Evolutionary conservation across 371 early-diverging fungal species (phyloP), one percentile per base, ranked within the genome.

Genomic region (Modicella reniformis): DNA sequence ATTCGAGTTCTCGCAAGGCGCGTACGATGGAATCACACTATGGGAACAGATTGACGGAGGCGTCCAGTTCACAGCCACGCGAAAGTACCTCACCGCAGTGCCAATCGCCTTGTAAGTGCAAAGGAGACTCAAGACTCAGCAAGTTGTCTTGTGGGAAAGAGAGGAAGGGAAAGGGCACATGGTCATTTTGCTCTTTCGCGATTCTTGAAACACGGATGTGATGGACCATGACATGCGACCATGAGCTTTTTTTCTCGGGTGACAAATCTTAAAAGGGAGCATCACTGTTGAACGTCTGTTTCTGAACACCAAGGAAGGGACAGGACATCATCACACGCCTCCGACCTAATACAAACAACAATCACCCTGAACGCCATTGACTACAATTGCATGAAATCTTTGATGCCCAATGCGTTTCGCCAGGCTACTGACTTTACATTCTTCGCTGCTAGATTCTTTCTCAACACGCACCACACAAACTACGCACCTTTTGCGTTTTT

Each of bases 1-100:
- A 13, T 97, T 96, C 74, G 93, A 93, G 61, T 90, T 94, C 54
- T 92, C 96, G 68, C 96, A 97, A 82, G 96, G 96, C 54, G 97
- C 94, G n/a, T 95, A 91, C 77, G 95, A 93, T 74, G 94, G 93
- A 47, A 84, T 97, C 61, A 97, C 97, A 21, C 86, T 98, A 59
- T 98, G 98, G 98, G 98, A 98, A 82, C 98, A 98, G 84, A 96
- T 98, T 75, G 98, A 98, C 81, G 91, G 93, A 61, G 98, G 97
- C 48, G 92, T 88, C 30, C 96, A 97, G 74, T 97, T 96, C 80
- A 97, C 98, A n/a, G 95, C 97, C 6, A 92, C 98, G 32, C 93
- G 96, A 70, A 98, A 98, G 82, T 98, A 93, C 79, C 84, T 97
- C 41, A 96, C 96, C 13, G 92, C 93, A 12, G 88, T 96, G 26